Evolutionary conservation across 164 flowering plant species (phyloP).

Genomic region (Warburgia ugandensis): DNA sequence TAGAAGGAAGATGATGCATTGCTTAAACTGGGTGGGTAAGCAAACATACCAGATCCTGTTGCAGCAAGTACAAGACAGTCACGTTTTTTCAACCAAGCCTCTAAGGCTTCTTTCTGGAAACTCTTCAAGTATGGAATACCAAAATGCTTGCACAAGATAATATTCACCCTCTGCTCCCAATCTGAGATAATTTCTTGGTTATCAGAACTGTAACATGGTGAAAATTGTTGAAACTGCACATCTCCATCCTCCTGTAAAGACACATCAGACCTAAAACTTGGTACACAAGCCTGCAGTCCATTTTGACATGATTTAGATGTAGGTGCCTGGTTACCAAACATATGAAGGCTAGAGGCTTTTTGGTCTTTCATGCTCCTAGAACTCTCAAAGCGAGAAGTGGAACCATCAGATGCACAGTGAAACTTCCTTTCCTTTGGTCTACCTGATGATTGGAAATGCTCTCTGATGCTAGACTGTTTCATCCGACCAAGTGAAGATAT

Average conservation of each 20-base stretch:
- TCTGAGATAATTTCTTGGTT: slow-evolving; percentile 31
- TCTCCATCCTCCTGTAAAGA: not conserved
- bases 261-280: slow-evolving; percentile 1
- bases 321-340: not conserved
- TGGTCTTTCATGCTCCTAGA: slow-evolving; percentile 10
- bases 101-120: slow-evolving; percentile 78
- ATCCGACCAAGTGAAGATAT: slow-evolving; percentile 12
- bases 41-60: slow-evolving; percentile 76
- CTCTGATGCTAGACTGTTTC: slow-evolving; percentile 51
- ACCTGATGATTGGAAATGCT: slow-evolving; percentile 28
- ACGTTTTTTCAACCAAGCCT: slow-evolving; percentile 58
- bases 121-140: slow-evolving; percentile 62
- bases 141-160: slow-evolving; percentile 52
- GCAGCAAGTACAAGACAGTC: slow-evolving; percentile 94
- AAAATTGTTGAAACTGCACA: not conserved
- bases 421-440: slow-evolving; percentile 23
- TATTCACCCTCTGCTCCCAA: slow-evolving; percentile 54
- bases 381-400: slow-evolving; percentile 14
- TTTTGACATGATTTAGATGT: not conserved
- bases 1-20: not conserved
- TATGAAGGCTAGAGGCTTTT: slow-evolving; percentile 1
- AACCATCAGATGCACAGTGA: slow-evolving; percentile 7
- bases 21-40: not conserved
- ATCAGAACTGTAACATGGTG: slow-evolving; percentile 7
- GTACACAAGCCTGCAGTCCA: not conserved